Conservation (phyloP, 306 rosid species). For the Purshia tridentata region DNA sequence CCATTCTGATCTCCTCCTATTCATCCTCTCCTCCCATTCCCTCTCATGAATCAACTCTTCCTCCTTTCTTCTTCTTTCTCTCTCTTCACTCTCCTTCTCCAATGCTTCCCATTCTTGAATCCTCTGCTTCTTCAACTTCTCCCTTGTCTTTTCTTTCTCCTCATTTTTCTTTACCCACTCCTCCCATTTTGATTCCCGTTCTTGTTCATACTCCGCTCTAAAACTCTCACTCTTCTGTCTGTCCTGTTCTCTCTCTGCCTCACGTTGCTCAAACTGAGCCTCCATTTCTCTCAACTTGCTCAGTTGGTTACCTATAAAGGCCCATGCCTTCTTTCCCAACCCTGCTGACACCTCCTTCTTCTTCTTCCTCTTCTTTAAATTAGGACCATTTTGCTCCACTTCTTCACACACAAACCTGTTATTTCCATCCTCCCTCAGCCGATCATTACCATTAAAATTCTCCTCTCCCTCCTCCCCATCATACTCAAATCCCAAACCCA, state of each 20-base stretch:
- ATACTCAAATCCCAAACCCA: slow-evolving; percentile 78
- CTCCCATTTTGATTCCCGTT: slow-evolving; percentile 67
- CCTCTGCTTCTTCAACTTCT: slow-evolving; percentile 62
- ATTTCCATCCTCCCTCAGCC: slow-evolving; percentile 62
- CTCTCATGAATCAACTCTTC: slow-evolving; percentile 61
- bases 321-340: slow-evolving; percentile 74
- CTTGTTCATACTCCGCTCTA: slow-evolving; percentile 54
- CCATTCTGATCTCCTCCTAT: slow-evolving; percentile 73
- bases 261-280: slow-evolving; percentile 71
- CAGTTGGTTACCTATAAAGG: slow-evolving; percentile 59
- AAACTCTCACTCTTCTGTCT: slow-evolving; percentile 62
- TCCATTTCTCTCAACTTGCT: slow-evolving; percentile 76
- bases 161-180: slow-evolving; percentile 61
- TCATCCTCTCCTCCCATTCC: slow-evolving; percentile 85
- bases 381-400: slow-evolving; percentile 56
- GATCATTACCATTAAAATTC: slow-evolving; percentile 61
- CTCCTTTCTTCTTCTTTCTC: slow-evolving; percentile 79
- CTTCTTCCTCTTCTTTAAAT: slow-evolving; percentile 49
- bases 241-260: slow-evolving; percentile 74
- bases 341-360: slow-evolving; percentile 61
- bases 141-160: slow-evolving; percentile 58
- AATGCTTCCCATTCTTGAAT: slow-evolving; percentile 72
- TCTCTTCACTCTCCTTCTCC: slow-evolving; percentile 71
- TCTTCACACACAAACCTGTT: slow-evolving; percentile 71
- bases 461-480: slow-evolving; percentile 76